Conservation (phyloP, 495 filamentous ascomycete genomes). For the Haplographium delicatum region DNA sequence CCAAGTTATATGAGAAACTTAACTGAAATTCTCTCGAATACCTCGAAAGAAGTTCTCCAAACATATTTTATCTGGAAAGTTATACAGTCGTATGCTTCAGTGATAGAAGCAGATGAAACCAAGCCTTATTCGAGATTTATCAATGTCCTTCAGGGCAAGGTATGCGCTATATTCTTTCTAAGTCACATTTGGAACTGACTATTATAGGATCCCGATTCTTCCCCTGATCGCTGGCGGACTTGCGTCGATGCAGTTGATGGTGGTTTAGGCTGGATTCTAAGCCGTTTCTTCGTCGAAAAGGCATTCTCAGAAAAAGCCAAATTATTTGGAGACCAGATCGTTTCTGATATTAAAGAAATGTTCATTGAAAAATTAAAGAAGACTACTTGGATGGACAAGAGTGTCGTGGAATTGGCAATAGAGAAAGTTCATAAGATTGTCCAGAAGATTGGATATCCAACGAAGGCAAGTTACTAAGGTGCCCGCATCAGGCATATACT, state of each 20-base stretch:
- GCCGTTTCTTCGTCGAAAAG: slow-evolving; percentile 63
- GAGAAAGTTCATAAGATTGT: slow-evolving; percentile 67
- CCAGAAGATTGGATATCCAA: slow-evolving; percentile 72
- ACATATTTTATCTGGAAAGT: slow-evolving; percentile 58
- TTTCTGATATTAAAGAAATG: slow-evolving; percentile 62
- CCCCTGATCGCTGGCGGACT: slow-evolving; percentile 63
- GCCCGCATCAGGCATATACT: neutral
- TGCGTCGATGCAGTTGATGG: slow-evolving; percentile 54
- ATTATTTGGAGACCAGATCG: slow-evolving; percentile 60
- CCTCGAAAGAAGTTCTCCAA: slow-evolving; percentile 43
- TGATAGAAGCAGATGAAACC: slow-evolving; percentile 53
- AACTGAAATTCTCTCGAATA: slow-evolving; percentile 41
- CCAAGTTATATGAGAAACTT: slow-evolving; percentile 50
- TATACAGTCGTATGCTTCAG: slow-evolving; percentile 44
- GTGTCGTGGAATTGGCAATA: slow-evolving; percentile 55
- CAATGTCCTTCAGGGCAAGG: slow-evolving; percentile 48
- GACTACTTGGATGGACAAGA: slow-evolving; percentile 64
- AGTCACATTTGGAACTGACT: slow-evolving; percentile 1
- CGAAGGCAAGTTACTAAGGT: slow-evolving; percentile 29
- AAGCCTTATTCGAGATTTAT: slow-evolving; percentile 54
- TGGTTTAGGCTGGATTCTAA: slow-evolving; percentile 51
- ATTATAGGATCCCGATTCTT: slow-evolving; percentile 52
- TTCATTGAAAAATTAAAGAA: slow-evolving; percentile 55
- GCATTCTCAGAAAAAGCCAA: slow-evolving; percentile 61
- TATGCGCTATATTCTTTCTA: neutral